phyloP scores from a whole-genome alignment of 768 basidiomycete genomes.

The Pseudohyphozyma bogoriensis region DNA sequence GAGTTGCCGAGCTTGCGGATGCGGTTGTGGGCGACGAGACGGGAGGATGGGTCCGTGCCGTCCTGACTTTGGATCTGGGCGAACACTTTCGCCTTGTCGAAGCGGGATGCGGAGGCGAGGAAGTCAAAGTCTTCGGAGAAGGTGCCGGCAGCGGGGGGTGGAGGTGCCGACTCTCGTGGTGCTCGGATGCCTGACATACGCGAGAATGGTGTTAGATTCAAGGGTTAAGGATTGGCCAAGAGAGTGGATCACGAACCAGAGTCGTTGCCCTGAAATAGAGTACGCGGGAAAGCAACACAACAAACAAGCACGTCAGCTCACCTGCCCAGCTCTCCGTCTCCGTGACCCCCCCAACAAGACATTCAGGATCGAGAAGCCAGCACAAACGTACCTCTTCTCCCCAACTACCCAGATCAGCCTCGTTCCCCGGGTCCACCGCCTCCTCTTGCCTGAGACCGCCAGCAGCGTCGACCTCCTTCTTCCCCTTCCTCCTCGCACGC shows the following conservation, averaged over 20 bases:
- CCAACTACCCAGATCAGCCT: no score
- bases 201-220: no score
- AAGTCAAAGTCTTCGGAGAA: slow-evolving; percentile 31
- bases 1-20: slow-evolving; percentile 31
- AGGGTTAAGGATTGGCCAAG: no score
- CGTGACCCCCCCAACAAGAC: not conserved
- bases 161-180: not conserved
- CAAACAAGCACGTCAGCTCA: not conserved
- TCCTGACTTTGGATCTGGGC: slow-evolving; percentile 27
- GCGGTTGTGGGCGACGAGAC: slow-evolving; percentile 31
- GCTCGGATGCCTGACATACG: not conserved
- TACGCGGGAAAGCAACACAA: not conserved
- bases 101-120: slow-evolving; percentile 8
- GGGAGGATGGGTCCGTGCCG: slow-evolving; percentile 27
- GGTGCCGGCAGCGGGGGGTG: no score
- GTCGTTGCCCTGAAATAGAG: not conserved
- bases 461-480: no score
- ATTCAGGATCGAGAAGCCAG: not conserved
- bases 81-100: slow-evolving; percentile 29
- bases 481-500: no score
- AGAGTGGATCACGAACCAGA: not conserved
- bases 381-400: not conserved
- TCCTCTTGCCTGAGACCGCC: no score
- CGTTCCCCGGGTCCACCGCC: no score
- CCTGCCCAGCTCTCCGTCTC: not conserved